These are phyloP conservation scores for Neurospora pannonica DNA, from an alignment of 495 filamentous ascomycete genomes.

Conservation along the genomic window DNA sequence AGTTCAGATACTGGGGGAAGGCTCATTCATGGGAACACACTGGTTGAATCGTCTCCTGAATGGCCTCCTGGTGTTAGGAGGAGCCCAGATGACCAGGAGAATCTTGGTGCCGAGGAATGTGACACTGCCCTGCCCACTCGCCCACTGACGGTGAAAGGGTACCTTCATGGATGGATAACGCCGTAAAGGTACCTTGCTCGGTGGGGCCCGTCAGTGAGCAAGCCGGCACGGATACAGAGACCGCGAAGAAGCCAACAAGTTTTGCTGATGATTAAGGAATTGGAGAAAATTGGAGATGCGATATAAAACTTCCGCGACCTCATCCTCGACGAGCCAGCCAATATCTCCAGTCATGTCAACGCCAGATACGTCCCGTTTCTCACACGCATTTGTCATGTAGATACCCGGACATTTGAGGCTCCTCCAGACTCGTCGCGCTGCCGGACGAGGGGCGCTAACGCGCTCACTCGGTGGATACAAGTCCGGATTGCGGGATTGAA, in stretches of 20 bases:
- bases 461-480: neutral
- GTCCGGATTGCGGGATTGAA: neutral
- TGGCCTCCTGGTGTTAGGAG: neutral
- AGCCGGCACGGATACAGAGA: neutral
- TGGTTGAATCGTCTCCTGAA: neutral
- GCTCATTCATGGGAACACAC: neutral
- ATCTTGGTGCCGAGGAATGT: neutral
- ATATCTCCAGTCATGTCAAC: neutral
- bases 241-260: neutral
- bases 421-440: neutral
- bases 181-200: neutral
- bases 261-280: neutral
- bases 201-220: neutral
- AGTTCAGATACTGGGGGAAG: neutral
- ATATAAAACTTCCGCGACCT: neutral
- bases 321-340: neutral
- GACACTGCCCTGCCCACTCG: neutral
- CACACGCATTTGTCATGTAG: neutral
- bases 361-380: neutral
- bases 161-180: neutral
- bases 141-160: neutral
- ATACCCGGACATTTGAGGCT: neutral
- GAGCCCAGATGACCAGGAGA: neutral
- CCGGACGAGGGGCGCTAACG: neutral
- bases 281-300: neutral